Evolutionary conservation across 202 grass and related monocot genomes (phyloP), one percentile per base, ranked within the genome.

Genomic region (Schoenoplectus tabernaemontani): DNA sequence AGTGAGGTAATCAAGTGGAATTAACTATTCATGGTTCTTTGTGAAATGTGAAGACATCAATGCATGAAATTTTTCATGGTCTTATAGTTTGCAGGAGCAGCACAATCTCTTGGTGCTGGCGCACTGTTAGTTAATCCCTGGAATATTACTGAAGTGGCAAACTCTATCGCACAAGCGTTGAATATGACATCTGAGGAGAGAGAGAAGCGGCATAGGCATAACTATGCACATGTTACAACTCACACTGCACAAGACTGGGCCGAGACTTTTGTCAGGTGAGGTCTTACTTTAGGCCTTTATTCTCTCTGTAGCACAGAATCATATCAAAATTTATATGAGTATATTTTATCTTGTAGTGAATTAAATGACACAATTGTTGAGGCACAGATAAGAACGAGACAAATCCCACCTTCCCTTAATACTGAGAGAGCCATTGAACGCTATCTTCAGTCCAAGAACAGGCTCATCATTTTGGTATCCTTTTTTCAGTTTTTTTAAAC

Each of bases 161-260:
- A 81, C n/a, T 93, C 92, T 51, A 89, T 99, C 71, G 16, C 5
- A 0, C 76, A 93, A 36, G 92, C 96, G 36, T 87, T 99, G 62
- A 80, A 77, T 33, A 99, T 99, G 96, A 0, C 69, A 59, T 76
- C 96, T 37, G 96, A 96, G 74, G 92, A 96, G 87, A 89, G 92
- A 85, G 96, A 99, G 64, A 99, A 99, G 59, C 76, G 96, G 9
- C 96, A 99, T 73, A 99, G 96, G 64, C 96, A 99, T 86, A 99
- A 99, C 78, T 99, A 99, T 50, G 92, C 96, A 64, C 96, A 99
- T 82, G 96, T 99, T 56, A 95, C 86, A 62, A 91, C 90, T 71
- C 96, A 99, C 87, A 99, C 90, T 2, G 96, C 96, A 54, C 96
- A 99, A 87, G 96, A 99, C 90, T 99, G 96, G 96, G 92, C 96